Conservation (phyloP, 164 flowering plant species). For the Magnolia sinica region DNA sequence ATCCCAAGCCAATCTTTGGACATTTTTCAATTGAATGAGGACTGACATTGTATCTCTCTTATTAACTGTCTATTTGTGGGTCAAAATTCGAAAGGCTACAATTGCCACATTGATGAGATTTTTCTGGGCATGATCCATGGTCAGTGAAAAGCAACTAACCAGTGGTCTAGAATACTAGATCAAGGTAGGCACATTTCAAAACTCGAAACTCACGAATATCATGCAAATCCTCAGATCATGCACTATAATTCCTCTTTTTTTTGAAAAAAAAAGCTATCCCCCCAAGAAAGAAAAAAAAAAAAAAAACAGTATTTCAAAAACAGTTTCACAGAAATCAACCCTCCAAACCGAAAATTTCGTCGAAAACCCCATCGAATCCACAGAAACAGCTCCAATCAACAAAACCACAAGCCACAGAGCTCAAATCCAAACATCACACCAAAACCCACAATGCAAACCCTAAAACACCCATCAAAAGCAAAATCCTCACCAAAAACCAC, state of each 20-base stretch:
- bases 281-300: too few relatives aligned
- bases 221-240: background rate
- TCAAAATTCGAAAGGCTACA: background rate
- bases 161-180: background rate
- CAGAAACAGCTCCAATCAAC: background rate
- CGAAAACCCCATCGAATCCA: background rate
- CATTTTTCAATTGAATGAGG: background rate
- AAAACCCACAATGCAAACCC: background rate
- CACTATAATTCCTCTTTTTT: background rate
- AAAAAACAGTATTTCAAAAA: background rate
- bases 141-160: background rate
- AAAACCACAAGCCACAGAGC: background rate
- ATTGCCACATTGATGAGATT: background rate
- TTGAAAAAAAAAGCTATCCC: too few relatives aligned
- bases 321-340: background rate
- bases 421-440: background rate
- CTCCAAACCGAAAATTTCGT: background rate
- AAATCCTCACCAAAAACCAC: background rate
- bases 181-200: background rate
- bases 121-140: background rate
- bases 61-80: background rate
- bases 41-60: background rate
- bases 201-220: background rate
- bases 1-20: background rate
- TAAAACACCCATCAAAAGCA: background rate